Conservation (phyloP, 345 rosid species). For the Cardamine occulta region DNA sequence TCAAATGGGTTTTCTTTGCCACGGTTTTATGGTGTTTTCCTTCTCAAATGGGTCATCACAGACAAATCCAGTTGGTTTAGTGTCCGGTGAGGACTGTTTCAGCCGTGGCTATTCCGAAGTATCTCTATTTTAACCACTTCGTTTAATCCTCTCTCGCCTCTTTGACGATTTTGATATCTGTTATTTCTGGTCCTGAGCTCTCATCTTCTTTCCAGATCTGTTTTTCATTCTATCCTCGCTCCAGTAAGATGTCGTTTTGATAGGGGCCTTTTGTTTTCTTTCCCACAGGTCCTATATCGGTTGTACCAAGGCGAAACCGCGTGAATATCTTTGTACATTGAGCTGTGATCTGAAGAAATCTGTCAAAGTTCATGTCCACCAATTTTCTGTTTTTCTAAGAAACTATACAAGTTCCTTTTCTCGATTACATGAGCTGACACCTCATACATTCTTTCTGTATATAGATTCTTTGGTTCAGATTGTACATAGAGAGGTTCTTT, state of each 20-base stretch:
- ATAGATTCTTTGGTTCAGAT: conserved; percentile 31
- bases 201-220: conserved; percentile 10
- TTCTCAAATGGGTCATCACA: conserved; percentile 22
- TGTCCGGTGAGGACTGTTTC: conserved; percentile 12
- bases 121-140: not conserved
- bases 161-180: conserved; percentile 21
- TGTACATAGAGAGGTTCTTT: conserved; percentile 28
- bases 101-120: not conserved
- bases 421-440: conserved; percentile 8
- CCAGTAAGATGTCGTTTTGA: conserved; percentile 64
- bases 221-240: conserved; percentile 37
- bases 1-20: conserved; percentile 7
- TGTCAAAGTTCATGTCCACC: conserved; percentile 51
- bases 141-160: conserved; percentile 22
- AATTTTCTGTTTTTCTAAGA: conserved; percentile 10
- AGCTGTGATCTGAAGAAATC: conserved; percentile 50
- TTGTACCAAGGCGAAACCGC: conserved; percentile 65
- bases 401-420: conserved; percentile 3
- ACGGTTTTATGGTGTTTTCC: not conserved
- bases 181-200: conserved; percentile 10
- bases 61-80: conserved; percentile 6
- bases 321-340: conserved; percentile 66
- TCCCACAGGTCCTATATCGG: conserved; percentile 70
- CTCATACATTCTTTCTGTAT: conserved; percentile 34
- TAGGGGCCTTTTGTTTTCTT: conserved; percentile 56